Percentiles rank a stretch among this genome's conserved stretches.
These are phyloP conservation scores for Sugiyamaella neomexicana DNA, from an alignment of 1,139 yeast genomes.

Conservation along the genomic window DNA sequence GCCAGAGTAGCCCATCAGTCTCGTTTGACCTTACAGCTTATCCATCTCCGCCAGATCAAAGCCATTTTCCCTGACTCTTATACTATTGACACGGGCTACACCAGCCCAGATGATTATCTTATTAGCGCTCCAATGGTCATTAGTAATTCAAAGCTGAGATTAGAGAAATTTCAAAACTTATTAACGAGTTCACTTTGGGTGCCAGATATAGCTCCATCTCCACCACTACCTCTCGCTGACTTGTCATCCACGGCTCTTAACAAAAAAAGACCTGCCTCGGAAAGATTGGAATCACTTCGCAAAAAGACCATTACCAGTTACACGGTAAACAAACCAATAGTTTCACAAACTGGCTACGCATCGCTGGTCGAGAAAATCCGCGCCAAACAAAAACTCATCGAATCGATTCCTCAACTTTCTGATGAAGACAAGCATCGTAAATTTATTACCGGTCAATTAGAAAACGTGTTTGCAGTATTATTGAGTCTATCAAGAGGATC, in stretches of 20 bases:
- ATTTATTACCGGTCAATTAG: constrained; percentile 33
- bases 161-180: constrained; percentile 8
- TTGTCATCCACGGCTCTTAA: constrained; percentile 3
- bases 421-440: constrained; percentile 21
- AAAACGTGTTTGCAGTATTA: constrained; percentile 28
- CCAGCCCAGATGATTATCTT: constrained; percentile 4
- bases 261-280: constrained; percentile 16
- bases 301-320: constrained; percentile 17
- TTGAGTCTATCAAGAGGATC: constrained; percentile 21
- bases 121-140: constrained; percentile 18
- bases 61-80: constrained; percentile 35
- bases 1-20: constrained; percentile 29
- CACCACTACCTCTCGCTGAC: background rate
- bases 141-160: constrained; percentile 13
- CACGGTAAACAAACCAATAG: constrained; percentile 4
- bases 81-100: constrained; percentile 11
- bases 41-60: constrained; percentile 32
- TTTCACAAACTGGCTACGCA: constrained; percentile 21
- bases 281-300: constrained; percentile 21
- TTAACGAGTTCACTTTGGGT: background rate
- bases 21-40: constrained; percentile 27
- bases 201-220: background rate
- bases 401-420: constrained; percentile 20
- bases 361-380: constrained; percentile 37
- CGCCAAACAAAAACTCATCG: constrained; percentile 35